Conservation (phyloP, 768 basidiomycete genomes). For the Myochromella boudieri region DNA sequence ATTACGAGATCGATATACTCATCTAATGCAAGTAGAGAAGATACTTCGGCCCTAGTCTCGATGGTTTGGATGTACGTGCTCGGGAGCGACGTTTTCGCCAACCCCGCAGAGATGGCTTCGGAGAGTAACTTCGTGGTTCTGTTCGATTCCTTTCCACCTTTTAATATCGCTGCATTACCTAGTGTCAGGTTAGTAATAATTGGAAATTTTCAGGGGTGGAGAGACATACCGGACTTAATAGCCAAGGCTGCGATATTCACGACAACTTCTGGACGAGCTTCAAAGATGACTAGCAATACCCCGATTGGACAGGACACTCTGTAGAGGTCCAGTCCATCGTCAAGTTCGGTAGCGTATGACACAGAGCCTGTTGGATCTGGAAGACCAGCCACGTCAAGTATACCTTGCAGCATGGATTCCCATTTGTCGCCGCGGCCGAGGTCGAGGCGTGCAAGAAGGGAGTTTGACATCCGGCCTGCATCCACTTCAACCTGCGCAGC, state of each 20-base stretch:
- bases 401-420: constrained; percentile 90
- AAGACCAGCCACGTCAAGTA: constrained; percentile 81
- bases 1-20: constrained; percentile 96
- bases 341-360: constrained; percentile 87
- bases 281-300: constrained; percentile 94
- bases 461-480: constrained; percentile 78
- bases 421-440: constrained; percentile 82
- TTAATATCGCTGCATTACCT: constrained; percentile 97
- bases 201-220: neutral
- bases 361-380: constrained; percentile 86
- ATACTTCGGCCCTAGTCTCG: constrained; percentile 89
- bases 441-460: constrained; percentile 86
- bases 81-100: constrained; percentile 73
- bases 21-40: constrained; percentile 82
- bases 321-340: constrained; percentile 85
- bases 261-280: constrained; percentile 95
- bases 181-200: constrained; percentile 4
- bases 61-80: constrained; percentile 86
- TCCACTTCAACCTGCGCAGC: constrained; percentile 78
- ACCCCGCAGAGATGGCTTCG: constrained; percentile 73
- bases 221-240: constrained; percentile 88
- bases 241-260: constrained; percentile 96
- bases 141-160: constrained; percentile 95
- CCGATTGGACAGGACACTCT: constrained; percentile 96
- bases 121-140: constrained; percentile 77